These are phyloP conservation scores for Spergularia bocconei DNA, from an alignment of 148 eudicot genomes.

Conservation along the genomic window DNA sequence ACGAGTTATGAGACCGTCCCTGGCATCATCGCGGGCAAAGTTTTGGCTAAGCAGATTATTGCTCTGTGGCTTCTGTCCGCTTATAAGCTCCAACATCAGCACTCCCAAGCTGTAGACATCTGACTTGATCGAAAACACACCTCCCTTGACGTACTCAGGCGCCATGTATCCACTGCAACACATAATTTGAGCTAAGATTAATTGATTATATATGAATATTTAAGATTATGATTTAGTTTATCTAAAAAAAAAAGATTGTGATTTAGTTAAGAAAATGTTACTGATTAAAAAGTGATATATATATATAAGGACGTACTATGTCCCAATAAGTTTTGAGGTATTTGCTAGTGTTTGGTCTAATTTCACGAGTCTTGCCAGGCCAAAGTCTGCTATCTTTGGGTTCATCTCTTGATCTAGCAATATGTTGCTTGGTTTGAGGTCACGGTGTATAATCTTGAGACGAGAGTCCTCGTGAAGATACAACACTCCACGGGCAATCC, in stretches of 20 bases:
- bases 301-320: conserved; percentile 38
- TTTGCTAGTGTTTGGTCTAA: conserved; percentile 41
- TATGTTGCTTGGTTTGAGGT: conserved; percentile 54
- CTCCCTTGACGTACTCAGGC: no score
- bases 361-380: conserved; percentile 45
- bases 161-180: conserved; percentile 45
- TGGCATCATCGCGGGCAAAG: background rate
- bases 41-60: conserved; percentile 4
- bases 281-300: no score
- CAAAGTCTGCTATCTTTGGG: conserved; percentile 58
- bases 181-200: no score
- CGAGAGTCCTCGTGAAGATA: conserved; percentile 63
- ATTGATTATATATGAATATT: no score
- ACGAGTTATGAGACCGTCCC: conserved; percentile 29
- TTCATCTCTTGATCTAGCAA: conserved; percentile 46
- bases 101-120: conserved; percentile 52
- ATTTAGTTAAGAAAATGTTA: no score
- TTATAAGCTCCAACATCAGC: conserved; percentile 36
- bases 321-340: conserved; percentile 43
- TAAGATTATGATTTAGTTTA: no score
- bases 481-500: conserved; percentile 47
- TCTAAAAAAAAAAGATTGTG: no score
- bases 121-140: conserved; percentile 36
- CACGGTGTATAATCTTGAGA: conserved; percentile 33
- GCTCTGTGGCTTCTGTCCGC: conserved; percentile 35